phyloP scores from a whole-genome alignment of 108 stramenopile genomes.

The Pseudonitzschia pungens region DNA sequence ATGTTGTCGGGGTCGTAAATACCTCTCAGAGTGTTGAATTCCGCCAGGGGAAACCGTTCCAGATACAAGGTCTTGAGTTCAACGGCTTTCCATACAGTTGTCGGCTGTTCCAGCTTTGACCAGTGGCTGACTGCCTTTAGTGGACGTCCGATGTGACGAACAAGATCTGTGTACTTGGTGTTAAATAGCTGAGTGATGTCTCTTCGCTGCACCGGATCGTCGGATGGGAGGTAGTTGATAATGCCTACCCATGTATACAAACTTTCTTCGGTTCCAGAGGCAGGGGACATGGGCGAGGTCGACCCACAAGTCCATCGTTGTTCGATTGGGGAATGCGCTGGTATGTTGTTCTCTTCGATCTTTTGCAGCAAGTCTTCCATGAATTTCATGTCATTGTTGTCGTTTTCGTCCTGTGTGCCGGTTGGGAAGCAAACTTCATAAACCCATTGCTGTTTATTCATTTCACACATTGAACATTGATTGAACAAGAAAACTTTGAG shows the following conservation, averaged over 20 bases:
- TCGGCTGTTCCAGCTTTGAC: slow-evolving; percentile 90
- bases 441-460: slow-evolving; percentile 88
- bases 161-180: slow-evolving; percentile 70
- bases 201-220: slow-evolving; percentile 72
- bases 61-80: slow-evolving; percentile 48
- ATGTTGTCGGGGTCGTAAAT: slow-evolving; percentile 76
- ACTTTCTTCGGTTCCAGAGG: slow-evolving; percentile 58
- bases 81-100: slow-evolving; percentile 38
- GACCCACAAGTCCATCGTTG: slow-evolving; percentile 95
- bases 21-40: slow-evolving; percentile 65
- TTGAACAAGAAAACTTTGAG: background rate
- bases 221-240: slow-evolving; percentile 93
- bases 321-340: slow-evolving; percentile 96
- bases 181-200: slow-evolving; percentile 85
- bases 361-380: slow-evolving; percentile 73
- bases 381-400: slow-evolving; percentile 78
- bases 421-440: slow-evolving; percentile 93
- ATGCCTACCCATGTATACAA: slow-evolving; percentile 88
- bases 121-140: slow-evolving; percentile 86
- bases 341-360: slow-evolving; percentile 82
- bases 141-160: slow-evolving; percentile 61
- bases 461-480: slow-evolving; percentile 5
- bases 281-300: slow-evolving; percentile 89
- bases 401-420: slow-evolving; percentile 70
- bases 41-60: slow-evolving; percentile 49